These are phyloP conservation scores for Rhizopogon parksii DNA, from an alignment of 1,284 basidiomycete genomes.

Conservation along the genomic window DNA sequence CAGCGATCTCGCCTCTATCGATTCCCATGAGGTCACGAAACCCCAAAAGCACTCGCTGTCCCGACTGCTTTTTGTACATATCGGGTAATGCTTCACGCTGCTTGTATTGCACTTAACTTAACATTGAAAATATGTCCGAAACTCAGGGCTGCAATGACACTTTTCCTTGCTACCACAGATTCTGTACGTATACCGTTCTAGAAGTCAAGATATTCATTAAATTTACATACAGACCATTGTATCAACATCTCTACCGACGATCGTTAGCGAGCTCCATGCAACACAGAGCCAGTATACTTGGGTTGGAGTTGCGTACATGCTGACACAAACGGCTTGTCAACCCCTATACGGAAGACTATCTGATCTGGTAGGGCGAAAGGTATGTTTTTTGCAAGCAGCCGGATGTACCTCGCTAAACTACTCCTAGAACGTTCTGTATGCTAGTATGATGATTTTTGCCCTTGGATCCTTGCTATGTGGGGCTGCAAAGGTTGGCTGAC, in stretches of 20 bases:
- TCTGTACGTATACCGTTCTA: constrained; percentile 43
- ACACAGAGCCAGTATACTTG: constrained; percentile 71
- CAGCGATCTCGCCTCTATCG: constrained; percentile 20
- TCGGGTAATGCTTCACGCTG: constrained; percentile 37
- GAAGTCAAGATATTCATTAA: constrained; percentile 12
- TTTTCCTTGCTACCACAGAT: constrained; percentile 79
- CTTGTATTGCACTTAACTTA: constrained; percentile 9
- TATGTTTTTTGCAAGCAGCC: constrained; percentile 21
- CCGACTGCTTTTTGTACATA: constrained; percentile 46
- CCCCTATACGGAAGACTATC: constrained; percentile 73
- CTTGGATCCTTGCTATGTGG: constrained; percentile 69
- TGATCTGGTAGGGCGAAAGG: constrained; percentile 72
- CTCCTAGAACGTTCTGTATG: constrained; percentile 53
- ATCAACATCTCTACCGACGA: constrained; percentile 74
- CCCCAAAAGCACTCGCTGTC: constrained; percentile 34
- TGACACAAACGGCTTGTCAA: constrained; percentile 77
- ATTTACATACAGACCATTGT: constrained; percentile 57
- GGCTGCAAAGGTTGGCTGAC: constrained; percentile 47
- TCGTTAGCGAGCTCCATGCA: constrained; percentile 57
- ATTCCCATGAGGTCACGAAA: constrained; percentile 15
- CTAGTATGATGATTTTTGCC: constrained; percentile 63
- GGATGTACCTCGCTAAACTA: neutral
- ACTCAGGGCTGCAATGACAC: constrained; percentile 59
- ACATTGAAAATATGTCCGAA: neutral
- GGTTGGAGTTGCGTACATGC: constrained; percentile 75